Percentiles rank a stretch among this genome's conserved stretches.
Conservation (phyloP, 371 early-diverging fungal genomes). For the Catenaria anguillulae region DNA sequence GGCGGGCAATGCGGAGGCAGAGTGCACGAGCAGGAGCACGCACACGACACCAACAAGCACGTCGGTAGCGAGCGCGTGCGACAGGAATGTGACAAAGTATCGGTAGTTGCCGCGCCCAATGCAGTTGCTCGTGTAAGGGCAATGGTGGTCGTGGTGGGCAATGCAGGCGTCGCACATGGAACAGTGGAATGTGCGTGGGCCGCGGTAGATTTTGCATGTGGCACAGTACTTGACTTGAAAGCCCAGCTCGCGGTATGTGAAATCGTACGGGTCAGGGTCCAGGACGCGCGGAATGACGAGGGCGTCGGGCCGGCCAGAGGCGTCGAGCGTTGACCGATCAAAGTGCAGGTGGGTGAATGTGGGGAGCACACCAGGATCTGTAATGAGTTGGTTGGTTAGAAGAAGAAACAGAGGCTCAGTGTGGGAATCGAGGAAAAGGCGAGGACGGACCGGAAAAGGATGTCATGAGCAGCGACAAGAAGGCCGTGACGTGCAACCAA, state of each 20-base stretch:
- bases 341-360: background rate
- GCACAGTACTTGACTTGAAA: conserved; percentile 60
- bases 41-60: conserved; percentile 37
- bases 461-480: background rate
- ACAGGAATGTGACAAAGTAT: conserved; percentile 59
- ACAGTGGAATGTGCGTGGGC: conserved; percentile 80
- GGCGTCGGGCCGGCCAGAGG: background rate
- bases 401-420: background rate
- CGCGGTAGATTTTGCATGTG: conserved; percentile 73
- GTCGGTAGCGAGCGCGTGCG: conserved; percentile 34
- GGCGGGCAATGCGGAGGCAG: too few relatives aligned
- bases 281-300: background rate
- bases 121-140: conserved; percentile 88
- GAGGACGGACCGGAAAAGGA: background rate
- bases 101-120: conserved; percentile 82
- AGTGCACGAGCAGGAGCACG: conserved; percentile 33
- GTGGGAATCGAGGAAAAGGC: background rate
- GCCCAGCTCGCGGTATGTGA: background rate
- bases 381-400: too few relatives aligned
- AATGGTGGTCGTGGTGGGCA: conserved; percentile 52
- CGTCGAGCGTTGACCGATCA: too few relatives aligned
- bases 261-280: background rate
- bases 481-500: background rate
- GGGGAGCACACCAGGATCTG: conserved; percentile 1
- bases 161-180: conserved; percentile 80